Base-by-base conservation (phyloP, 805 yeast species). In the Limtongia smithiae region DNA sequence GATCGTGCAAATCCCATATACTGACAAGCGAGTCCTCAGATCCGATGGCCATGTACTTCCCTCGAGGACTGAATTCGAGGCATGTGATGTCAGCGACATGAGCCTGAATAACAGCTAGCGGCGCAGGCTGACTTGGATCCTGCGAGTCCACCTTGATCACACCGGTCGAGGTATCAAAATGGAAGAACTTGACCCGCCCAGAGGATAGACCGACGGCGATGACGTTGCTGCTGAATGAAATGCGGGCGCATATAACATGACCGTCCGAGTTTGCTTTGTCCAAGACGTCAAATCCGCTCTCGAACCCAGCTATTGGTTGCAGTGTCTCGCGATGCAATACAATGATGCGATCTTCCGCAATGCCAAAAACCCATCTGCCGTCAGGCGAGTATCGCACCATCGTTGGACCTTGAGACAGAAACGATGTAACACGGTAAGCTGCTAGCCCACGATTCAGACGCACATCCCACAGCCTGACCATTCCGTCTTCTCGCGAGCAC, bases 1-100 rank as follows among this genome's bases (percentile, higher is more conserved):
- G 64, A 24, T 70, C 68, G 1, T 61, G 51, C 6, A 74, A 61
- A 34, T 69, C 67, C 82, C 82, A 80, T 9, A 78, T 34, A 17
- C 79, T 71, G 5, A 78, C 71, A 17, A 75, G 70, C 22, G 84
- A 84, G 51, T 80, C 85, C 47, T 72, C 74, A 17, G 82, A 70
- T 0, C 85, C 87, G 1, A 73, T 74, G 2, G 75, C 73, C 9
- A 82, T 48, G 55, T 63, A 75, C 20, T 65, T 57, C 0, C 83
- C 87, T 42, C 70, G 60, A 3, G 82, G 81, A 57, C 79, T 84
- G 44, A 79, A 63, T 15, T 66, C 65, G 12, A 79, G 49, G 27
- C 74, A 60, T 2, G 77, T 72, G 2, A 77, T 72, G 1, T 80
- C 66, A 1, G 82, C 74, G 35, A 78, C 68, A 57, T 81, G 85